Evolutionary conservation across 176 grass and related monocot genomes (phyloP), one percentile per base, ranked within the genome.

Genomic region (Canna indica): DNA sequence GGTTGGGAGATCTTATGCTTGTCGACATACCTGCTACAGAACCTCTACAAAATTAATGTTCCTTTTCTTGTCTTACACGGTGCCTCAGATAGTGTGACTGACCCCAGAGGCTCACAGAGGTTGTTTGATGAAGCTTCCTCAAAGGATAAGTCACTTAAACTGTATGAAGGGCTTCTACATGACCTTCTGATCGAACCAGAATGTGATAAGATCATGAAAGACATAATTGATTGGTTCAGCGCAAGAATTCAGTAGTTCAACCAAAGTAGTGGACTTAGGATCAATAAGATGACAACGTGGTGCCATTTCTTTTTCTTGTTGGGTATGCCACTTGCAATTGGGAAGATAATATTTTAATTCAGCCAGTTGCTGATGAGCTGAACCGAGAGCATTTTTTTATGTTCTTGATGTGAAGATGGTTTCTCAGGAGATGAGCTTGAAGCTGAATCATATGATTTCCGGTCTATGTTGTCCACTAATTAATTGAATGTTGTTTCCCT

Each of bases 141-240:
- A 20, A 22, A 69, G 0, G 93, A 97, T 68, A 92, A 92, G 75
- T 75, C 69, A 29, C 82, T 92, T 57, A 75, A 60, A 59, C 58
- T 97, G 26, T 97, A 97, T 67, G 61, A 75, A 11, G 84, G 88
- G 0, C 56, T 90, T 29, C 79, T 90, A 14, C 88, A 97, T 64
- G 92, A 91, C 74, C 82, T 97, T 22, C 86, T 97, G 33, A 92
- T 92, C 62, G 93, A 92, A 81, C 93, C 86, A 3, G 89, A 97
- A 78, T 61, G 86, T 64, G 83, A 90, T 5, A 6, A 17, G 16
- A 47, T 97, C 14, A 84, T 97, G 69, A 32, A 73, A 53, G 89
- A 87, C 62, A 97, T 97, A 67, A 63, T 87, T 35, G 77, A 74
- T 67, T 97, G 88, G 93, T 29, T 90, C 14, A 69, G 46, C 17